Evolutionary conservation across 2,329 filamentous ascomycete genomes (phyloP), one percentile per base, ranked within the genome.

Genomic region (Dactylellina cionopaga): DNA sequence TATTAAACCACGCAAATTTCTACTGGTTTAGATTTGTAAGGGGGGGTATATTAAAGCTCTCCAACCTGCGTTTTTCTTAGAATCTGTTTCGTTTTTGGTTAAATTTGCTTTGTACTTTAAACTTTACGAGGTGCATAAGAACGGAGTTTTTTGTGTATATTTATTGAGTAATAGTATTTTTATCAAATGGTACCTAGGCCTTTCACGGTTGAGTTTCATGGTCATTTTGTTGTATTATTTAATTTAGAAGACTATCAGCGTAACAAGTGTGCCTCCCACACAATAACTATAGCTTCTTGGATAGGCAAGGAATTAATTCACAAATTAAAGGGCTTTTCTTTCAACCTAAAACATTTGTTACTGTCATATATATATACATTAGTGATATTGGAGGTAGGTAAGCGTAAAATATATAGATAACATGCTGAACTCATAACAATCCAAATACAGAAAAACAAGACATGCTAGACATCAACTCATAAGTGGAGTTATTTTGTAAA

Each of bases 291-390:
- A n/a, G n/a, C n/a, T n/a, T n/a, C n/a, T n/a, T n/a, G n/a, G n/a
- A n/a, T n/a, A n/a, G n/a, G n/a, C n/a, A n/a, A n/a, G n/a, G n/a
- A n/a, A n/a, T n/a, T n/a, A n/a, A n/a, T n/a, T n/a, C n/a, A n/a
- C n/a, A n/a, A 43, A 9, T 43, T 5, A n/a, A 43, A 43, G 39
- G 17, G 39, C 39, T 43, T n/a, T 43, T 17, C 7, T 43, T 5
- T 9, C 31, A 33, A 6, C 31, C 13, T 64, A 33, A 64, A 31
- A 55, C 59, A 64, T 64, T 55, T 54, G 44, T n/a, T 33, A 51
- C n/a, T n/a, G n/a, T n/a, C n/a, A n/a, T n/a, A n/a, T n/a, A 19
- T 65, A 65, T 65, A 10, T 65, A 65, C 60, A 65, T 55, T 10
- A 37, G 11, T 11, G 22, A 13, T n/a, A n/a, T 6, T 35, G 31